Evolutionary conservation across 371 early-diverging fungal species (phyloP), one percentile per base, ranked within the genome.

Genomic region (Rhizopus sp.): DNA sequence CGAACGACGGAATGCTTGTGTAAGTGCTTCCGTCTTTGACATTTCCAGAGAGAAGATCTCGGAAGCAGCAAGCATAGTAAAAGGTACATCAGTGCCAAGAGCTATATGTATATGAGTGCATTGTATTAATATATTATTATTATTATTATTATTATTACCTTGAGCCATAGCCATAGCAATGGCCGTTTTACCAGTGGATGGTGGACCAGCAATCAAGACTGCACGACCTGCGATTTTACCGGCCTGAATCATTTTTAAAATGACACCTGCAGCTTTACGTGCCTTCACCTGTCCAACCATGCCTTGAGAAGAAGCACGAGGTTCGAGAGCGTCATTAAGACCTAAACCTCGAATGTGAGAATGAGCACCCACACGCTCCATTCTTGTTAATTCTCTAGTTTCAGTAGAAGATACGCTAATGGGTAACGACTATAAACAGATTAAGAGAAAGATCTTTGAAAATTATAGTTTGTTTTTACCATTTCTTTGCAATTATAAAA

Each of bases 41-140:
- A 98, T 96, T 69, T 97, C 97, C 61, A 97, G 82, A 13, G 97
- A 97, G 62, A 96, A 97, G 55, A 99, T 94, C 74, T 99, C 99
- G 0, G 95, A 94, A 3, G 95, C 97, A 7, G 96, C 93, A 59
- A 99, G 77, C 86, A 90, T 89, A 30, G 97, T 99, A 66, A 97
- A 98, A 4, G 98, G 98, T 0, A 97, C 95, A 55, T 97, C 98
- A 1, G 85, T 66, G 29, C 97, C 98, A 5, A 99, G 84, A 16
- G 93, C 92, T 76, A 51, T 2, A 40, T 33, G 5, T 30, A 56
- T 10, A 12, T 10, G 6, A 34, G 34, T 12, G 9, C 10, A 30
- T 17, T 15, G 7, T 10, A 32, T 31, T 10, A 34, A n/a, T 45
- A 35, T 10, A 32, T 31, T 10, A 34, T 12, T 45, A 35, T 45